Conservation (phyloP, 108 stramenopile species). For the Parmales sp. region DNA sequence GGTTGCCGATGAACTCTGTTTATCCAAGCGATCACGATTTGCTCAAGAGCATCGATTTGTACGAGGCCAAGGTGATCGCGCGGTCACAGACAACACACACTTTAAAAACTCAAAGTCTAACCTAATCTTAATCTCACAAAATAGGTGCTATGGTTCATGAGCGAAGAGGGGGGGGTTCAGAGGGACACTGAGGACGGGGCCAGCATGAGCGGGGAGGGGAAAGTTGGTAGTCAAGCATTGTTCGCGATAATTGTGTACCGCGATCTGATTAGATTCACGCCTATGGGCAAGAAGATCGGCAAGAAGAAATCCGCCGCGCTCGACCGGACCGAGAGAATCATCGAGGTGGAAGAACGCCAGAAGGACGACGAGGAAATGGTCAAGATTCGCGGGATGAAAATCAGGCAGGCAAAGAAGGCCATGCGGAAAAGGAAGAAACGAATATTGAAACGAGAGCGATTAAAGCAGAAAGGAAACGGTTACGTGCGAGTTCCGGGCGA, state of each 20-base stretch:
- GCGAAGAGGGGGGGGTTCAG: neutral
- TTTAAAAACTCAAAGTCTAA: too few species aligned
- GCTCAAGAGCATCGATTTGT: neutral
- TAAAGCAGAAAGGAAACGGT: neutral
- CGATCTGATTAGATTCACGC: neutral
- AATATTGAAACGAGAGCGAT: neutral
- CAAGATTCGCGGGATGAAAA: neutral
- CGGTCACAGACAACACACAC: too few species aligned
- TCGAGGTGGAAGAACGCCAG: neutral
- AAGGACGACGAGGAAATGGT: conserved; percentile 10
- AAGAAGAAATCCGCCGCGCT: neutral
- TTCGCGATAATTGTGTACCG: neutral
- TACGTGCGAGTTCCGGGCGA: conserved; percentile 3
- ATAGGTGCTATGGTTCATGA: conserved; percentile 3
- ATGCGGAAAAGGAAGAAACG: neutral
- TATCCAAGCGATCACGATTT: neutral
- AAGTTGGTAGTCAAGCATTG: neutral
- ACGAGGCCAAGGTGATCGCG: conserved; percentile 15
- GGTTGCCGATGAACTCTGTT: neutral
- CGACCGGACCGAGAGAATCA: neutral
- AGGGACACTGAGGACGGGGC: neutral
- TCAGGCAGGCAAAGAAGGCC: conserved; percentile 7
- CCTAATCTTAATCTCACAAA: neutral
- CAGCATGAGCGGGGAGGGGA: neutral
- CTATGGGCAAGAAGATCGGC: neutral